Evolutionary conservation across 768 basidiomycete genomes (phyloP).

Genomic region (Collybia nuda): DNA sequence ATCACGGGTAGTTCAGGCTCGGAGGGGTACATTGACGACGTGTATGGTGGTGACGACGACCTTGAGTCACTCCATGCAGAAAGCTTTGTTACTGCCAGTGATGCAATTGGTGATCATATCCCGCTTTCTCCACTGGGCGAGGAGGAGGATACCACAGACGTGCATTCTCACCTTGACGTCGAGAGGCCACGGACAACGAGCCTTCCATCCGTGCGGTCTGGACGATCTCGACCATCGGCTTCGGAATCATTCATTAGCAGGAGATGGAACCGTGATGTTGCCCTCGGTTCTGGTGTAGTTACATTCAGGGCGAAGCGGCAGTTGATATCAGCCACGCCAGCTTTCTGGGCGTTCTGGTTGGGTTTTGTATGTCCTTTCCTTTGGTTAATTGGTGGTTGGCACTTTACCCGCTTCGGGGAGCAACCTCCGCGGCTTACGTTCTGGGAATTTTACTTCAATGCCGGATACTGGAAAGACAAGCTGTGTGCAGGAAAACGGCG

Average conservation of each 20-base stretch:
- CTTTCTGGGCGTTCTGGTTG: slow-evolving; percentile 70
- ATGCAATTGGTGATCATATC: slow-evolving; percentile 5
- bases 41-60: slow-evolving; percentile 31
- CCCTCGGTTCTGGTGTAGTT: slow-evolving; percentile 30
- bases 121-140: not conserved
- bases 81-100: slow-evolving; percentile 55
- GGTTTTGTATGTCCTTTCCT: slow-evolving; percentile 74
- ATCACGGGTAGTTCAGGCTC: slow-evolving; percentile 40
- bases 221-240: slow-evolving; percentile 20
- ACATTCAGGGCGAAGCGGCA: slow-evolving; percentile 33
- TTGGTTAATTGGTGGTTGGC: slow-evolving; percentile 80
- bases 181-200: slow-evolving; percentile 1
- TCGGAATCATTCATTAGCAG: slow-evolving; percentile 54
- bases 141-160: slow-evolving; percentile 11
- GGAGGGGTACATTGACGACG: slow-evolving; percentile 27
- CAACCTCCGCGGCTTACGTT: slow-evolving; percentile 41
- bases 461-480: slow-evolving; percentile 35
- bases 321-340: slow-evolving; percentile 34
- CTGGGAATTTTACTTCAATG: slow-evolving; percentile 47
- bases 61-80: slow-evolving; percentile 51
- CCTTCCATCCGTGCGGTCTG: slow-evolving; percentile 13
- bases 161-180: not conserved
- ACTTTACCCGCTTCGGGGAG: slow-evolving; percentile 49
- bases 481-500: slow-evolving; percentile 29
- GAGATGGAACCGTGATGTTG: slow-evolving; percentile 47